Conservation (phyloP, 371 early-diverging fungal genomes). For the Mortierella sp. region DNA sequence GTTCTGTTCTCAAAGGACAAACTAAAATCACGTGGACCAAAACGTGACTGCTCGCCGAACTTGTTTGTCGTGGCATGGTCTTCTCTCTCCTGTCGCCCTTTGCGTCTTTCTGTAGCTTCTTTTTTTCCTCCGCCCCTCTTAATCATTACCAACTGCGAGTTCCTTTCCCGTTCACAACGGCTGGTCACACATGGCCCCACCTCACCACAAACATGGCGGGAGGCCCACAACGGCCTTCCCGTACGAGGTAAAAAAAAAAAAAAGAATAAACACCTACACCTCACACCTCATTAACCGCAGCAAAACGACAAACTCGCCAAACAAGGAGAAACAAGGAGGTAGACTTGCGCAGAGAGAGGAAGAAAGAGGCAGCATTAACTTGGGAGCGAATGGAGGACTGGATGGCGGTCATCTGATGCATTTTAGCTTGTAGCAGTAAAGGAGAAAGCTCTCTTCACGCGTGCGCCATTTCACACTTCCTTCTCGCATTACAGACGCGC, state of each 20-base stretch:
- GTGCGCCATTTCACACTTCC: background rate
- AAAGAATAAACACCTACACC: background rate
- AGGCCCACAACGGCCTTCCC: slow-evolving; percentile 33
- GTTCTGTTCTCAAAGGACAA: no score
- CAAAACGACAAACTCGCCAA: background rate
- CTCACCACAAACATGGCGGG: slow-evolving; percentile 20
- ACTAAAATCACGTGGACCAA: no score
- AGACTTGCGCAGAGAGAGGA: no score
- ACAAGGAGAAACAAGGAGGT: background rate
- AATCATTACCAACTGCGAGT: slow-evolving; percentile 1
- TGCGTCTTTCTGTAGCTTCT: no score
- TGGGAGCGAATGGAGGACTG: background rate
- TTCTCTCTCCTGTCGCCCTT: no score
- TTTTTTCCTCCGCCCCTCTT: background rate
- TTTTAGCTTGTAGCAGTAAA: background rate
- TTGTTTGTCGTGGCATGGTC: no score
- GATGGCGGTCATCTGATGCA: background rate
- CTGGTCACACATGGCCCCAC: slow-evolving; percentile 5
- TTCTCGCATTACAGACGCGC: background rate
- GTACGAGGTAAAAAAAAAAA: slow-evolving; percentile 38
- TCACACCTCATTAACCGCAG: background rate
- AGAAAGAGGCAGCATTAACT: background rate
- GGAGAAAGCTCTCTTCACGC: background rate
- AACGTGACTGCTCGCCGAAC: no score
- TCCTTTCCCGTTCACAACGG: background rate